These are phyloP conservation scores for Solanum pennellii DNA, from an alignment of 257 asterid genomes.

Conservation along the genomic window DNA sequence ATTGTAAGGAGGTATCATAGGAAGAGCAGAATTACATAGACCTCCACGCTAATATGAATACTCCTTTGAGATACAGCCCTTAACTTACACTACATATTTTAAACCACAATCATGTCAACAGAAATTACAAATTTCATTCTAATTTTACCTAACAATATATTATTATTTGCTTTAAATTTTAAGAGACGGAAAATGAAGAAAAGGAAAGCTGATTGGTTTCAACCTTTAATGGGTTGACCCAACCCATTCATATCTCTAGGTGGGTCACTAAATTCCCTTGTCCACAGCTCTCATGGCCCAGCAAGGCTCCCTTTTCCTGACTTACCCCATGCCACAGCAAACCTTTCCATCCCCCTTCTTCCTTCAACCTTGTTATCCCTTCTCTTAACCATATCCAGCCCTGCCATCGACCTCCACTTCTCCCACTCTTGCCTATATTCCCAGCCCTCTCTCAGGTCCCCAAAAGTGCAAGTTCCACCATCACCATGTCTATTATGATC, in stretches of 20 bases:
- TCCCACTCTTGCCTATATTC: not conserved
- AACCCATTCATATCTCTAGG: not conserved
- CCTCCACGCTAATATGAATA: not conserved
- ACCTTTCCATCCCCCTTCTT: not conserved
- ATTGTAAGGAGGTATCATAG: not conserved
- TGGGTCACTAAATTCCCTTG: not conserved
- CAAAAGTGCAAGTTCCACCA: not conserved
- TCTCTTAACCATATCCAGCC: not conserved
- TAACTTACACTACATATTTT: not conserved
- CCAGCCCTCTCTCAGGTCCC: not conserved
- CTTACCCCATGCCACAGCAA: not conserved
- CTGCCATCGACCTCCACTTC: not conserved
- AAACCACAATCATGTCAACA: not conserved
- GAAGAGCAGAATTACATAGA: not conserved
- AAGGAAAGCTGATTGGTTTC: not conserved
- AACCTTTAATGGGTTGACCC: not conserved
- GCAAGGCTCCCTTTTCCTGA: not conserved
- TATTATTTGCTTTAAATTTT: not conserved
- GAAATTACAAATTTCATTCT: not conserved
- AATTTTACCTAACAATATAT: not conserved
- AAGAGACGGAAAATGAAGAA: not conserved
- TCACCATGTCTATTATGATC: not conserved
- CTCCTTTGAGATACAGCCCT: not conserved
- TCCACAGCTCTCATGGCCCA: not conserved
- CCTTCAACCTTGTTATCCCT: not conserved